Evolutionary conservation across 139 green algal species (phyloP).

Genomic region (Volvox reticuliferus): DNA sequence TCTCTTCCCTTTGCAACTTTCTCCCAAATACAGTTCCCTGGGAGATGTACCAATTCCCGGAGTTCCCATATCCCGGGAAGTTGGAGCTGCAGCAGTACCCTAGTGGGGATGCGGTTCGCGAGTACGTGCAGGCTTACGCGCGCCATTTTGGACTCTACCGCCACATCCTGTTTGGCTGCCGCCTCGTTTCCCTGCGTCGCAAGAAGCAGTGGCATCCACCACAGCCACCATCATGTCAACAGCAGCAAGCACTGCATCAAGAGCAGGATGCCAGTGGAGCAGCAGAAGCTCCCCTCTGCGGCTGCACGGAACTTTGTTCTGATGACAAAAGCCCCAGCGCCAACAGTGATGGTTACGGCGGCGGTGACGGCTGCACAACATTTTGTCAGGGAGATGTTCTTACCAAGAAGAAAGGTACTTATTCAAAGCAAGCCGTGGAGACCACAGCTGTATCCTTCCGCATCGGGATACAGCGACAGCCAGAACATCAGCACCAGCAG

Average conservation of each 20-base stretch:
- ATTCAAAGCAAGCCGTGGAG: no score
- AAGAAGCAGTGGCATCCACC: not conserved
- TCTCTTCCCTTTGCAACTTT: no score
- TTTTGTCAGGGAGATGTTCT: no score
- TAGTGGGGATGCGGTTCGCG: not conserved
- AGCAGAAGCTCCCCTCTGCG: no score
- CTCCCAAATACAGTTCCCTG: constrained; percentile 12
- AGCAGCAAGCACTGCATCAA: not conserved
- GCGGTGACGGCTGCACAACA: no score
- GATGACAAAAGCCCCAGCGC: no score
- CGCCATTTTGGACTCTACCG: constrained; percentile 42
- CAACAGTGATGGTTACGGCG: no score
- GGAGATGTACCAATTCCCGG: constrained; percentile 44
- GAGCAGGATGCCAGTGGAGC: not conserved
- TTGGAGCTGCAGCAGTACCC: constrained; percentile 30
- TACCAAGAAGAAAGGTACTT: no score
- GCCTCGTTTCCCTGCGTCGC: constrained; percentile 6
- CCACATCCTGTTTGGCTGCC: constrained; percentile 45
- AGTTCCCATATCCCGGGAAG: constrained; percentile 31
- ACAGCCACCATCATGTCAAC: not conserved
- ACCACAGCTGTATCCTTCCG: no score
- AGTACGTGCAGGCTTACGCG: constrained; percentile 40
- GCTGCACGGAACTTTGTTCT: no score
- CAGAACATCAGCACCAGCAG: not conserved
- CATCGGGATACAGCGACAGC: not conserved